phyloP scores from a whole-genome alignment of 2,329 filamentous ascomycete species.

The Pseudogymnoascus sp. region DNA sequence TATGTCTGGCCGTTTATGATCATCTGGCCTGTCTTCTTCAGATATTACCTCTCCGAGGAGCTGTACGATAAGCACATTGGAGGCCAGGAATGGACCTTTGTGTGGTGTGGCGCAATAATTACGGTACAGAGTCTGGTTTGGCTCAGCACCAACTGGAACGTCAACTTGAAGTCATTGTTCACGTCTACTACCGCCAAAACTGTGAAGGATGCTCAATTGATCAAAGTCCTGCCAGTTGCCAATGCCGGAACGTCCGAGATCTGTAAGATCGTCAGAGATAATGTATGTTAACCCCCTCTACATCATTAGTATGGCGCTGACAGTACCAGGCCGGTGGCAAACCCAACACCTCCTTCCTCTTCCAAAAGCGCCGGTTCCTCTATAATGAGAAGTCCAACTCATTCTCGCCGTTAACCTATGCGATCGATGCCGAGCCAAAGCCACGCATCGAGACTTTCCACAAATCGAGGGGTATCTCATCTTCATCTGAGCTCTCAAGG shows the following conservation, averaged over 20 bases:
- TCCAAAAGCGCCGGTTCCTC: conserved; percentile 95
- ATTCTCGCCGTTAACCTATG: conserved; percentile 78
- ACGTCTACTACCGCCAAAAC: conserved; percentile 64
- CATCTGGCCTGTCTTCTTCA: conserved; percentile 85
- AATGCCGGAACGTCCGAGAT: conserved; percentile 90
- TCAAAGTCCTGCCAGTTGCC: conserved; percentile 84
- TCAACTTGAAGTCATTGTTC: conserved; percentile 74
- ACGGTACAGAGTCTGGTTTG: conserved; percentile 82
- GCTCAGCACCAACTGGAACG: conserved; percentile 97
- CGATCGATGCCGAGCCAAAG: conserved; percentile 78
- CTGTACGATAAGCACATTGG: conserved; percentile 87
- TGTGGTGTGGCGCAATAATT: conserved; percentile 83
- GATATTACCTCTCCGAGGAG: conserved; percentile 73
- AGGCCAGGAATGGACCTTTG: conserved; percentile 96
- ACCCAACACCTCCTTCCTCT: conserved; percentile 77
- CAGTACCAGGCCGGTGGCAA: conserved; percentile 55
- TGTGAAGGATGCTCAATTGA: conserved; percentile 68
- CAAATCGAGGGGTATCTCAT: conserved; percentile 64
- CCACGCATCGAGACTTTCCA: conserved; percentile 74
- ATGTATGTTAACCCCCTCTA: conserved; percentile 36
- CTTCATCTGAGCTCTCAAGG: conserved; percentile 65
- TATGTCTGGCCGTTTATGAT: conserved; percentile 93
- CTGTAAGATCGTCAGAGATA: conserved; percentile 70
- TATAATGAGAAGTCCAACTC: conserved; percentile 62
- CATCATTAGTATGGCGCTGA: conserved; percentile 16